Evolutionary conservation across 163 green algal genomes (phyloP).

Genomic region (Scenedesmus sp.): DNA sequence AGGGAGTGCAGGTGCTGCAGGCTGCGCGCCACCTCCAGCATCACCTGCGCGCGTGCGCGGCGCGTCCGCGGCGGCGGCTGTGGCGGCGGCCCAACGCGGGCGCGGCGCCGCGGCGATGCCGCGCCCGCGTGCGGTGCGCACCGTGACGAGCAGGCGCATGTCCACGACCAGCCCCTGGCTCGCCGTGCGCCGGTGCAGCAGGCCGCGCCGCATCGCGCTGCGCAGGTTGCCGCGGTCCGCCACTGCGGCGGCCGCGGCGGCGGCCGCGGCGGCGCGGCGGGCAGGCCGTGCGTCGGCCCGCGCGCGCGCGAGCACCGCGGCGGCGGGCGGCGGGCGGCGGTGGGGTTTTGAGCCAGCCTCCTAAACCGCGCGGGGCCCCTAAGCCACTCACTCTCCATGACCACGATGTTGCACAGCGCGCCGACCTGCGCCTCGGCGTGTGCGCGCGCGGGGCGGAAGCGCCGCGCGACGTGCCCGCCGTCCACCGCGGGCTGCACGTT

Average conservation of each 20-base stretch:
- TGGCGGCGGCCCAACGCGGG: no score
- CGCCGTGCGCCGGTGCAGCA: slow-evolving; percentile 65
- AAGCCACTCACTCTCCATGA: no score
- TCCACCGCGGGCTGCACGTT: background rate
- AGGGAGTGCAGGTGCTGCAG: slow-evolving; percentile 76
- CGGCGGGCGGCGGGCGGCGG: no score
- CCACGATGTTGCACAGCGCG: slow-evolving; percentile 38
- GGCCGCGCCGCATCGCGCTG: slow-evolving; percentile 65
- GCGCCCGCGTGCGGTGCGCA: no score
- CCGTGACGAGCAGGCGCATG: slow-evolving; percentile 61
- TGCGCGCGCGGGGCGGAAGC: slow-evolving; percentile 14
- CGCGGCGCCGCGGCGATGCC: no score
- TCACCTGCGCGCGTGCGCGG: slow-evolving; percentile 49
- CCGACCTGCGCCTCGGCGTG: slow-evolving; percentile 2
- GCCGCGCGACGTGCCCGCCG: no score
- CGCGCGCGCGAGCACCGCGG: no score
- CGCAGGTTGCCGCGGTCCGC: slow-evolving; percentile 59
- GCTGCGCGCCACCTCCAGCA: slow-evolving; percentile 74
- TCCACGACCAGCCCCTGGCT: slow-evolving; percentile 64
- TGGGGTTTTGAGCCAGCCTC: no score
- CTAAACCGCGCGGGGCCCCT: no score
- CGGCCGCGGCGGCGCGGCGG: background rate
- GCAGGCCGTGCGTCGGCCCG: background rate
- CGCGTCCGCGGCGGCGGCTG: background rate
- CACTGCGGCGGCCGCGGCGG: slow-evolving; percentile 40